Evolutionary conservation across 306 rosid species (phyloP).

Genomic region (Begonia fuchsioides): DNA sequence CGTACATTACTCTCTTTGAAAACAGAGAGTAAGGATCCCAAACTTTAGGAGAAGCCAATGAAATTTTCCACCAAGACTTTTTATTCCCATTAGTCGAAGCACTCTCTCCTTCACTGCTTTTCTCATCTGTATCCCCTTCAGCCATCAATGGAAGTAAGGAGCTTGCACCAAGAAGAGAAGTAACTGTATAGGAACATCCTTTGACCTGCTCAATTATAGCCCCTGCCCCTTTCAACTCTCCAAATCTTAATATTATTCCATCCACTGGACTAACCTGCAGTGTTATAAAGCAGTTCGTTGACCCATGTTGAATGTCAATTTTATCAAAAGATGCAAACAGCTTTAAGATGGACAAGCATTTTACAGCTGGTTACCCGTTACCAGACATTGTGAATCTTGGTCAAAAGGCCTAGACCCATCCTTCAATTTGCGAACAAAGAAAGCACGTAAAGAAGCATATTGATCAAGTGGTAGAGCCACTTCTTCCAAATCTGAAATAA

Average conservation of each 20-base stretch:
- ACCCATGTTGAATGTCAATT: slow-evolving; percentile 11
- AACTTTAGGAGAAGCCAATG: slow-evolving; percentile 75
- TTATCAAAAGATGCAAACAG: slow-evolving; percentile 8
- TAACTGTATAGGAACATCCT: slow-evolving; percentile 79
- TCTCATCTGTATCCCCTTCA: slow-evolving; percentile 27
- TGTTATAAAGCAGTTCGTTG: slow-evolving; percentile 14
- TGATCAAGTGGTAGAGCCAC: slow-evolving; percentile 74
- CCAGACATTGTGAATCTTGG: slow-evolving; percentile 71
- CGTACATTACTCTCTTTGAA: too few species aligned
- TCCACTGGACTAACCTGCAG: slow-evolving; percentile 87
- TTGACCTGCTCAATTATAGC: slow-evolving; percentile 95
- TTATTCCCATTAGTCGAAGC: slow-evolving; percentile 33
- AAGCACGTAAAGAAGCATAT: slow-evolving; percentile 59
- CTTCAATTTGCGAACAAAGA: slow-evolving; percentile 69
- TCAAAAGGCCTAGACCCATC: slow-evolving; percentile 86
- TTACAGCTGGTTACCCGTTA: slow-evolving; percentile 63
- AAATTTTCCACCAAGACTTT: slow-evolving; percentile 78
- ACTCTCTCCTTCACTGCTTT: slow-evolving; percentile 29
- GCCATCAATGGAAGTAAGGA: slow-evolving; percentile 50
- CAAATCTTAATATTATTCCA: slow-evolving; percentile 70
- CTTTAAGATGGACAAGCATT: slow-evolving; percentile 14
- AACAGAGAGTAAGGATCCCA: slow-evolving; percentile 42
- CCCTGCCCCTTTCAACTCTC: slow-evolving; percentile 81
- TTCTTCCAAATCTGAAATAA: slow-evolving; percentile 64
- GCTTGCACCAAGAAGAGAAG: slow-evolving; percentile 80